These are phyloP conservation scores for Incumbomyces lentus DNA, from an alignment of 2,329 filamentous ascomycete genomes.

Conservation along the genomic window DNA sequence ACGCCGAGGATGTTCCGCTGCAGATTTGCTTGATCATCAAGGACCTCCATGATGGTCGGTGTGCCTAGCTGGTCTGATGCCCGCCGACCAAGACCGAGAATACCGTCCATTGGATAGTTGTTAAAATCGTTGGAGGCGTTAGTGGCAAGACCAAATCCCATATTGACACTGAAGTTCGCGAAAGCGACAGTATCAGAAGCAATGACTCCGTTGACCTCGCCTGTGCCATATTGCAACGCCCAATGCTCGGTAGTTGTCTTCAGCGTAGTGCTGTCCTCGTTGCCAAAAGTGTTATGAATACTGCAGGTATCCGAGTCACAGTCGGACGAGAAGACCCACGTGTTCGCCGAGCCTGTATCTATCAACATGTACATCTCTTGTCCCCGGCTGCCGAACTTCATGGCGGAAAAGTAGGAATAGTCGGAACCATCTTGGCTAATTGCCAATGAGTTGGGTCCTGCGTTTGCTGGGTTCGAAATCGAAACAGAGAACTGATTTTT, in stretches of 20 bases:
- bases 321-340: conserved; percentile 68
- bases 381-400: conserved; percentile 40
- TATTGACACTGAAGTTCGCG: conserved; percentile 52
- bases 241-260: conserved; percentile 46
- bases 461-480: conserved; percentile 28
- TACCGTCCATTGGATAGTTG: conserved; percentile 77
- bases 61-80: conserved; percentile 39
- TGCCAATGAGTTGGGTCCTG: conserved; percentile 37
- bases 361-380: conserved; percentile 44
- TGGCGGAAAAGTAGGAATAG: conserved; percentile 43
- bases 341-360: conserved; percentile 52
- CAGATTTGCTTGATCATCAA: conserved; percentile 49
- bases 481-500: conserved; percentile 40
- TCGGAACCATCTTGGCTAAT: conserved; percentile 46
- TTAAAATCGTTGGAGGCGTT: conserved; percentile 64
- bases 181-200: conserved; percentile 58
- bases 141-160: conserved; percentile 63
- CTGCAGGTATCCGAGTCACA: conserved; percentile 59
- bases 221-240: conserved; percentile 65
- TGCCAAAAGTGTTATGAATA: conserved; percentile 60
- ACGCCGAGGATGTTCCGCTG: conserved; percentile 60
- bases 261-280: conserved; percentile 54
- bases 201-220: conserved; percentile 57
- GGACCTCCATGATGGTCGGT: conserved; percentile 56
- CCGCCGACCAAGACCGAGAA: conserved; percentile 64